These are phyloP conservation scores for Fusarium nodosum DNA, from an alignment of 2,329 filamentous ascomycete species.

Conservation along the genomic window DNA sequence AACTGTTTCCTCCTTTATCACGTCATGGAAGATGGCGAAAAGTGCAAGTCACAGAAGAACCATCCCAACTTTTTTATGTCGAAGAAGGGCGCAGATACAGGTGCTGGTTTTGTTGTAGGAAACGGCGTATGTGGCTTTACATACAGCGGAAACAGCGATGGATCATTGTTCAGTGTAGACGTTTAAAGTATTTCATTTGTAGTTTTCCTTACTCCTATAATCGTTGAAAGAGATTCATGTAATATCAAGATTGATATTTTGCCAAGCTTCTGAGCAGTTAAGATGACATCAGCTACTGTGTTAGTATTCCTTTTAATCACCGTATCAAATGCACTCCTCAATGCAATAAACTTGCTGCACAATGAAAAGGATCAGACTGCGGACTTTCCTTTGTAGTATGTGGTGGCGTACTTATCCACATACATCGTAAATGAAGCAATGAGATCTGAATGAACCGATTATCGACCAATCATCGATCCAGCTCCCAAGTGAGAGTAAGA, in stretches of 20 bases:
- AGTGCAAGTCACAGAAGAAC: background rate
- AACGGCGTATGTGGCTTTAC: constrained; percentile 17
- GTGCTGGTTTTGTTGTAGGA: constrained; percentile 7
- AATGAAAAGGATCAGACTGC: background rate
- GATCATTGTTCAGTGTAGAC: constrained; percentile 3
- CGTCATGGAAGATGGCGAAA: background rate
- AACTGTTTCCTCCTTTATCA: constrained; percentile 28
- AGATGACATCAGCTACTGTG: background rate
- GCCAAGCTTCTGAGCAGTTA: background rate
- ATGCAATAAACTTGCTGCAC: background rate
- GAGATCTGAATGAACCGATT: background rate
- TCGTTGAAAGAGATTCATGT: background rate
- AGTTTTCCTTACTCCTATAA: background rate
- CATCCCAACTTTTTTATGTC: constrained; percentile 23
- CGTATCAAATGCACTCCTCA: background rate
- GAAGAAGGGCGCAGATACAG: constrained; percentile 10
- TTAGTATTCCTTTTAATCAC: background rate
- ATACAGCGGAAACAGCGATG: constrained; percentile 21
- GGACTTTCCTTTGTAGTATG: background rate
- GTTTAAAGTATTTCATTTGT: background rate
- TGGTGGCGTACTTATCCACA: no score
- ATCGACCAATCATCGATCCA: background rate
- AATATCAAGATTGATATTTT: background rate
- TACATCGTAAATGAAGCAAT: background rate
- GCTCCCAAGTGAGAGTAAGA: background rate